Conservation (phyloP, 768 basidiomycete species). For the Rhodotorula toruloides region DNA sequence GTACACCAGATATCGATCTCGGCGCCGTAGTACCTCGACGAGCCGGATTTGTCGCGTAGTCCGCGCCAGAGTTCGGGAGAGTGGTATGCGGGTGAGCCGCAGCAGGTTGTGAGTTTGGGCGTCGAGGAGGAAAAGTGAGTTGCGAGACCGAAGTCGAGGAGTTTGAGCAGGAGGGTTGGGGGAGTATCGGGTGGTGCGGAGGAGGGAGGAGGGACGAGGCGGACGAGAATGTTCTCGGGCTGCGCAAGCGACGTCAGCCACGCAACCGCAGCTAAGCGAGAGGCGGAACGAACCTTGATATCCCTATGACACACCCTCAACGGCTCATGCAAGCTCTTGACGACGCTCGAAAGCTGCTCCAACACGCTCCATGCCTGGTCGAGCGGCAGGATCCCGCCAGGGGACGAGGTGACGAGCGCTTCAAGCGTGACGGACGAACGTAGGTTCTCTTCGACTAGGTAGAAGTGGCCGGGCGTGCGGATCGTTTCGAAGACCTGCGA, state of each 20-base stretch:
- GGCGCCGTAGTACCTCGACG: conserved; percentile 49
- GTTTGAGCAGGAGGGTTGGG: conserved; percentile 41
- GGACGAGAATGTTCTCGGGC: conserved; percentile 44
- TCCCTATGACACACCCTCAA: conserved; percentile 42
- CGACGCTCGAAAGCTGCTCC: conserved; percentile 48
- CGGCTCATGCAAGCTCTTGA: conserved; percentile 46
- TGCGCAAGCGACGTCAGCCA: too few species aligned
- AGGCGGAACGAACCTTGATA: conserved; percentile 38
- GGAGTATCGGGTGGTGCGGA: not conserved
- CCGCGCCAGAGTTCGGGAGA: conserved; percentile 49
- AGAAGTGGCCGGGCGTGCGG: conserved; percentile 49
- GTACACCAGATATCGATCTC: conserved; percentile 52
- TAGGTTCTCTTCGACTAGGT: conserved; percentile 47
- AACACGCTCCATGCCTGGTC: conserved; percentile 43
- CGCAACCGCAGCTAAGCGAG: not conserved
- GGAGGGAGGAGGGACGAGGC: conserved; percentile 8
- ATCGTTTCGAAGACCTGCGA: conserved; percentile 48
- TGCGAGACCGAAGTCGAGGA: conserved; percentile 51
- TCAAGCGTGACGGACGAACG: conserved; percentile 46
- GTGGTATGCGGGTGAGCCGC: conserved; percentile 46
- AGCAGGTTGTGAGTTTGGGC: conserved; percentile 51
- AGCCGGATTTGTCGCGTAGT: conserved; percentile 46
- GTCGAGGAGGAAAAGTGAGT: conserved; percentile 48
- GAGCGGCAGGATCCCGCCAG: conserved; percentile 13
- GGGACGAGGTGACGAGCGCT: conserved; percentile 41